A percentile compares a stretch with the other conserved stretches of the same genome.
Conservation (phyloP, 345 rosid genomes). For the Arabidopsis suecica region DNA sequence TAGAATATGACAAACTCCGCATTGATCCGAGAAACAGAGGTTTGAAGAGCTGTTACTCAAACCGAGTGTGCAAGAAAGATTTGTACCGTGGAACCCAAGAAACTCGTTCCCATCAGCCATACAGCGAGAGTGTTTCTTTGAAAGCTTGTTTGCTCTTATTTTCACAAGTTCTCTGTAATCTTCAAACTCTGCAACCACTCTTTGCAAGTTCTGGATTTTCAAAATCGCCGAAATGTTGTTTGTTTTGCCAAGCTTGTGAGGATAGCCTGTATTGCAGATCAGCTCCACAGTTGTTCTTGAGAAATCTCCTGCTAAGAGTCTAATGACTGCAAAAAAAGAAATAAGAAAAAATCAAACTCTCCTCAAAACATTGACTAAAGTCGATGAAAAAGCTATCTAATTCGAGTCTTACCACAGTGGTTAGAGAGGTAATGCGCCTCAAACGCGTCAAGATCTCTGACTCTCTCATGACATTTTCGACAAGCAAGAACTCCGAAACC, state of each 20-base stretch:
- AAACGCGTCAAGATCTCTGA: constrained; percentile 52
- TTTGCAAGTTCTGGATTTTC: constrained; percentile 64
- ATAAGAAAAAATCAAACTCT: not conserved
- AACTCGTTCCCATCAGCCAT: constrained; percentile 83
- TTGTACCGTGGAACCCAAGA: constrained; percentile 64
- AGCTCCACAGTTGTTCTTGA: constrained; percentile 72
- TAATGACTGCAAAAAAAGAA: constrained; percentile 49
- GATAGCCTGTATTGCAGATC: constrained; percentile 56
- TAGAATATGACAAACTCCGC: constrained; percentile 63
- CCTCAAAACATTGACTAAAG: constrained; percentile 1
- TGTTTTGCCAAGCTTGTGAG: constrained; percentile 32
- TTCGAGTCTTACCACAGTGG: constrained; percentile 61
- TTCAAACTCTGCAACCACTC: constrained; percentile 60
- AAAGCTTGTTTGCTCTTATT: constrained; percentile 56
- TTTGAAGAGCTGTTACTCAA: constrained; percentile 42
- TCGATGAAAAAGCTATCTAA: not conserved
- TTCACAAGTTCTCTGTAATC: constrained; percentile 67
- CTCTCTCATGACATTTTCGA: constrained; percentile 56
- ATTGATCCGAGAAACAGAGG: constrained; percentile 52
- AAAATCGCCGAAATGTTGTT: constrained; percentile 49
- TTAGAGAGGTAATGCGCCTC: constrained; percentile 62
- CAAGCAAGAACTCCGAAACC: constrained; percentile 48
- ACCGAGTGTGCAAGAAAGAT: constrained; percentile 60
- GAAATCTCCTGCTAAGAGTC: constrained; percentile 65
- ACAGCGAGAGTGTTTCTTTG: constrained; percentile 66